Evolutionary conservation across 1,139 yeast genomes (phyloP), one percentile per base, ranked within the genome.

Genomic region (Candida frijolesensis): DNA sequence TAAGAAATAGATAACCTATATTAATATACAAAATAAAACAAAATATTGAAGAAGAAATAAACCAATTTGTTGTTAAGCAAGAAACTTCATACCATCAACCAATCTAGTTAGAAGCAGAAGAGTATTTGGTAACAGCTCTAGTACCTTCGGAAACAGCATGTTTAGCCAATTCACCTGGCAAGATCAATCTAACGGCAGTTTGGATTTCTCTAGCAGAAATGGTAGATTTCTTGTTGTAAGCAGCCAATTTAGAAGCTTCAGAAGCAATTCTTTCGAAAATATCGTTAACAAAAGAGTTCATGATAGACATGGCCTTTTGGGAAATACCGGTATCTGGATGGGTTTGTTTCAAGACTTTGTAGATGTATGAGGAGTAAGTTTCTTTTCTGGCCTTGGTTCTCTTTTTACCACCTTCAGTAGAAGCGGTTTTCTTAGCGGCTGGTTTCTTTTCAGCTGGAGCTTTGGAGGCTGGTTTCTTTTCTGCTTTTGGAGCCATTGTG

Each of bases 321-420:
- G 99, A 94, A 72, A 94, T 94, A 91, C 99, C 99, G 59, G 99
- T 94, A 77, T 94, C 98, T 77, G 99, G 97, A 80, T 95, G 97
- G 60, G 99, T 92, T 84, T 94, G 97, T 82, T 92, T 90, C 76
- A 92, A 86, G 64, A 91, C 98, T 81, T 94, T 94, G 96, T 92
- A 94, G 72, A 94, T 94, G 82, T 94, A 94, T 59, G 98, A 91
- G 61, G 97, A 91, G 84, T 92, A 94, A 59, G 99, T 91, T 80
- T 94, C 98, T 89, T 91, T 92, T 87, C 99, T 90, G 67, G 95
- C 80, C 88, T 92, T 94, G 66, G 91, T 74, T 84, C 96, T 91
- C 91, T 89, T 92, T 86, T 91, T 92, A 73, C 85, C 78, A 66
- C 85, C 95, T 56, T 89, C 84, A 58, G 88, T 72, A 57, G 84